phyloP scores from a whole-genome alignment of 2,329 filamentous ascomycete genomes.

The Aureobasidium subglaciale region DNA sequence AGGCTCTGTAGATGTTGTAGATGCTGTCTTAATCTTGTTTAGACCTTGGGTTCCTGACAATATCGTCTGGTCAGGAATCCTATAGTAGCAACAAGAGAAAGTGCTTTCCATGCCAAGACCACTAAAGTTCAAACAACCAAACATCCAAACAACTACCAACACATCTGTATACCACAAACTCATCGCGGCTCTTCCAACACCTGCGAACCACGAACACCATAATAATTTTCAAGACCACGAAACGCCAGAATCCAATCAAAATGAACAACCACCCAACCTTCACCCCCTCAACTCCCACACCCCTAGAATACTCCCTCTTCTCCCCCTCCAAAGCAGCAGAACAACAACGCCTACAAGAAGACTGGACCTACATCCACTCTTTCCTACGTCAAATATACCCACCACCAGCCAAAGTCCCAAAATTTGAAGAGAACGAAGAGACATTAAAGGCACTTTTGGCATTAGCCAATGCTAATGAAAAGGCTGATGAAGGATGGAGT shows the following conservation, averaged over 20 bases:
- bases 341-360: slow-evolving; percentile 74
- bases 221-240: too few relatives aligned
- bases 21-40: too few relatives aligned
- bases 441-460: slow-evolving; percentile 70
- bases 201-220: too few relatives aligned
- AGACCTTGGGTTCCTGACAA: too few relatives aligned
- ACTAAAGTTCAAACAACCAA: neutral
- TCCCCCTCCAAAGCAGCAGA: slow-evolving; percentile 61
- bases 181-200: too few relatives aligned
- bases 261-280: neutral
- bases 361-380: slow-evolving; percentile 80
- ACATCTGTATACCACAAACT: neutral
- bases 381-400: slow-evolving; percentile 69
- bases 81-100: too few relatives aligned
- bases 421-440: slow-evolving; percentile 80
- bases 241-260: slow-evolving; percentile 17
- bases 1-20: too few relatives aligned
- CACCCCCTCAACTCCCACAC: slow-evolving; percentile 16
- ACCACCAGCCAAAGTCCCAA: slow-evolving; percentile 54
- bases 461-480: slow-evolving; percentile 68
- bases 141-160: neutral
- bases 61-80: too few relatives aligned
- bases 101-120: neutral
- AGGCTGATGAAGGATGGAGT: slow-evolving; percentile 62
- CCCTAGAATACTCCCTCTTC: slow-evolving; percentile 40